phyloP scores from a whole-genome alignment of 2,329 filamentous ascomycete species.

The Colletotrichum sp. region DNA sequence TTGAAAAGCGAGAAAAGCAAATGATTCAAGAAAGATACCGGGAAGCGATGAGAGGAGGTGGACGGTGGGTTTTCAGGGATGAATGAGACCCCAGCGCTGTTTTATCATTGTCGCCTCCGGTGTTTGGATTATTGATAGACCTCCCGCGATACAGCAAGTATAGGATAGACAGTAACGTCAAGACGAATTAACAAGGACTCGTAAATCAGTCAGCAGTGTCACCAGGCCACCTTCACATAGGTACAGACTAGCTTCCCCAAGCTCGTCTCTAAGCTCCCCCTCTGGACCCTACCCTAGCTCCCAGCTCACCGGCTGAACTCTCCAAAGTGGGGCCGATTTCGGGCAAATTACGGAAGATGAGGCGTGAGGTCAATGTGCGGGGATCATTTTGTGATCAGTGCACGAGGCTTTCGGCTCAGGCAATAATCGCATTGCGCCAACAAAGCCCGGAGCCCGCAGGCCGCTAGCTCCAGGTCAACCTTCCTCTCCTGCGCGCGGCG shows the following conservation, averaged over 20 bases:
- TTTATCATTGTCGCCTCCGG: not conserved
- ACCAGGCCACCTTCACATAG: not conserved
- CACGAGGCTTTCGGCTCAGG: conserved; percentile 13
- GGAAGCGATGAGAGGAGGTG: conserved; percentile 80
- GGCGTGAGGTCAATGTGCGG: not conserved
- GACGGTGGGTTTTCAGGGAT: conserved; percentile 82
- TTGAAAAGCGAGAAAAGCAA: conserved; percentile 65
- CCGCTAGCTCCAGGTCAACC: conserved; percentile 15
- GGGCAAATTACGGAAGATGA: conserved; percentile 14
- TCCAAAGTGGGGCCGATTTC: conserved; percentile 6
- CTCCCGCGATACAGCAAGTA: not conserved
- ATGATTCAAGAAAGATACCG: conserved; percentile 75
- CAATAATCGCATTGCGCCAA: conserved; percentile 18
- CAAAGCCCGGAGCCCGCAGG: conserved; percentile 17
- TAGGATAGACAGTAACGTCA: not conserved
- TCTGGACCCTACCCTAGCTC: not conserved
- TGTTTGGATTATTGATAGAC: not conserved
- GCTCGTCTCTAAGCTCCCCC: not conserved
- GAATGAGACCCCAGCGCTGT: conserved; percentile 53
- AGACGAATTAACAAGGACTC: not conserved
- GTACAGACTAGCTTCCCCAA: not conserved
- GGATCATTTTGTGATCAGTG: not conserved
- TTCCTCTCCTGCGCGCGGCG: conserved; percentile 16
- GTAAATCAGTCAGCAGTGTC: not conserved
- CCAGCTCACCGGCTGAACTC: not conserved